Evolutionary conservation across 345 rosid species (phyloP).

Genomic region (Cochlearia excelsa): DNA sequence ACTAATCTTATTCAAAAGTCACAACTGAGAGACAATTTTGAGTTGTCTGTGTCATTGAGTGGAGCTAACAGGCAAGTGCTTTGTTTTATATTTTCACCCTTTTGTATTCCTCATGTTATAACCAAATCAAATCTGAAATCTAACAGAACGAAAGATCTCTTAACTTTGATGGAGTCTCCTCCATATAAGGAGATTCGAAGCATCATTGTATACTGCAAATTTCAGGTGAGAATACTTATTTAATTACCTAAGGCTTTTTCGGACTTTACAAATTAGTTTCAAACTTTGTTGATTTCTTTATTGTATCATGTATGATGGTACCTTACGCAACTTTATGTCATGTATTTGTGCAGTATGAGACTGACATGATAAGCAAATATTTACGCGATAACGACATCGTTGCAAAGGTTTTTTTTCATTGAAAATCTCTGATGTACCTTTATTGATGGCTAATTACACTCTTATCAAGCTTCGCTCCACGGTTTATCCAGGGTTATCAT

Average conservation of each 20-base stretch:
- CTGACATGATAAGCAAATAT: constrained; percentile 75
- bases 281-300: not conserved
- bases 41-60: constrained; percentile 71
- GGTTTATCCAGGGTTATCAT: constrained; percentile 68
- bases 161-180: constrained; percentile 62
- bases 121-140: constrained; percentile 24
- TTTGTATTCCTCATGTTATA: not conserved
- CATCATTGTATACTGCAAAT: constrained; percentile 92
- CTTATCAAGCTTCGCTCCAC: constrained; percentile 35
- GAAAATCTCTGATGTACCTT: constrained; percentile 12
- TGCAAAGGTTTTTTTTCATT: constrained; percentile 60
- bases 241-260: constrained; percentile 12
- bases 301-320: constrained; percentile 10
- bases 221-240: constrained; percentile 56
- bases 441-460: constrained; percentile 22
- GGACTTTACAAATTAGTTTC: not conserved
- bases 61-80: constrained; percentile 63
- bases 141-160: constrained; percentile 79
- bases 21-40: constrained; percentile 66
- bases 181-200: constrained; percentile 64
- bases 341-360: constrained; percentile 61
- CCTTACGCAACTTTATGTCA: constrained; percentile 21
- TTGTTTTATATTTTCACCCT: constrained; percentile 18
- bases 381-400: constrained; percentile 69
- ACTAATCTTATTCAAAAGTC: constrained; percentile 70